Base-by-base conservation (phyloP, 1,139 yeast species). In the Pichia sp. region DNA sequence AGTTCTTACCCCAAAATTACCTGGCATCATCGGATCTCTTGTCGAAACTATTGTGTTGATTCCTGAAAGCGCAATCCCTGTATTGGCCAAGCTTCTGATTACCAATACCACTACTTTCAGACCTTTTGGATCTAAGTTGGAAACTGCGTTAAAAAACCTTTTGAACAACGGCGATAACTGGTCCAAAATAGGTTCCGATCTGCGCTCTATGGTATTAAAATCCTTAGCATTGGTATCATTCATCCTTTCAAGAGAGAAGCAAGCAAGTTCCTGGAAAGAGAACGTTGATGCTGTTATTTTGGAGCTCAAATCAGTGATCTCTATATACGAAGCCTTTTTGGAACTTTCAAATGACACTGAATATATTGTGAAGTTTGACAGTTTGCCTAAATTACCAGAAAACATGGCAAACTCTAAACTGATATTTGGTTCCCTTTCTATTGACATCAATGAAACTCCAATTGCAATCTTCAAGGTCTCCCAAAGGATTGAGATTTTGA, bases 91-190 rank as follows among this genome's bases (percentile, higher is more conserved):
- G 23, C 68, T 86, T 19, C 72, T 87, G 50, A 70, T 72, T 47
- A 75, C 78, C 57, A 88, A 87, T 66, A 80, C 95, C 1, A 87
- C 95, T 4, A 86, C 96, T 2, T 87, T 89, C 66, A 79, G 93
- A 67, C 96, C 96, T 8, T 84, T 77, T 70, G 86, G 85, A 10
- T 78, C 80, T 59, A 84, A 84, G 64, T 78, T 82, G 58, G 80
- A 82, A 56, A 69, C 69, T 5, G 76, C 76, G 40, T 68, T 89
- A 45, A 57, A 75, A 29, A 64, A 64, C 7, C 56, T 76, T 23
- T 55, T 79, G 54, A 57, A 59, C 19, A 58, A 61, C 36, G 70
- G 64, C 45, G 61, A 55, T 11, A 62, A 62, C 38, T 60, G 57
- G 41, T 52, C 60, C 36, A 67, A 63, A 47, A 57, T 67, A 34